These are phyloP conservation scores for Pyricularia grisea DNA, from an alignment of 2,329 filamentous ascomycete genomes.

Conservation along the genomic window DNA sequence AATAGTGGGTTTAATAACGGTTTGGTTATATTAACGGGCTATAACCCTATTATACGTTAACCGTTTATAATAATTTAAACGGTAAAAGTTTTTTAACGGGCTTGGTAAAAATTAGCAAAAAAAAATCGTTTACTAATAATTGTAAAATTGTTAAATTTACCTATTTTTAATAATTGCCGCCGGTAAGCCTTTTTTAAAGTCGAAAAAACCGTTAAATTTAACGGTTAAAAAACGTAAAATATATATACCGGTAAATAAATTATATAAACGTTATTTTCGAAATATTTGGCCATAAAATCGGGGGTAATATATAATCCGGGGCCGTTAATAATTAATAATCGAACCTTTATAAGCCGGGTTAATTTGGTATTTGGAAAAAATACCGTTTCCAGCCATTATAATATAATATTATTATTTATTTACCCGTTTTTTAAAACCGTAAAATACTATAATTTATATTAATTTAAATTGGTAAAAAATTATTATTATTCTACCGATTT, in stretches of 20 bases:
- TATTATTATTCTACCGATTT: background rate
- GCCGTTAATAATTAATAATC: background rate
- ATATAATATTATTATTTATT: background rate
- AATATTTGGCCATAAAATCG: background rate
- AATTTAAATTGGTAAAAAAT: background rate
- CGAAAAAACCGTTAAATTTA: background rate
- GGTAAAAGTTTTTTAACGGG: background rate
- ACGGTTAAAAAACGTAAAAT: constrained; percentile 1
- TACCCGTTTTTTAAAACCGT: background rate
- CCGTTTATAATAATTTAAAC: background rate
- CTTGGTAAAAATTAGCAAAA: background rate
- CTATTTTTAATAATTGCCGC: background rate
- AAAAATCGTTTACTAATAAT: background rate
- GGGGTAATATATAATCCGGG: background rate
- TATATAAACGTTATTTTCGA: background rate
- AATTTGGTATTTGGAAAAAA: background rate
- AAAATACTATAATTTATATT: background rate
- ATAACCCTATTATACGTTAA: background rate
- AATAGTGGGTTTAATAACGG: background rate
- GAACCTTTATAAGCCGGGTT: background rate
- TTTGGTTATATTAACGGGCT: constrained; percentile 2
- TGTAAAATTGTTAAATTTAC: background rate
- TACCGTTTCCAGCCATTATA: background rate
- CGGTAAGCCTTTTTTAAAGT: background rate
- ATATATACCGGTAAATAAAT: background rate